These are phyloP conservation scores for Heracleum sosnowskyi DNA, from an alignment of 129 eudicot species.

Conservation along the genomic window DNA sequence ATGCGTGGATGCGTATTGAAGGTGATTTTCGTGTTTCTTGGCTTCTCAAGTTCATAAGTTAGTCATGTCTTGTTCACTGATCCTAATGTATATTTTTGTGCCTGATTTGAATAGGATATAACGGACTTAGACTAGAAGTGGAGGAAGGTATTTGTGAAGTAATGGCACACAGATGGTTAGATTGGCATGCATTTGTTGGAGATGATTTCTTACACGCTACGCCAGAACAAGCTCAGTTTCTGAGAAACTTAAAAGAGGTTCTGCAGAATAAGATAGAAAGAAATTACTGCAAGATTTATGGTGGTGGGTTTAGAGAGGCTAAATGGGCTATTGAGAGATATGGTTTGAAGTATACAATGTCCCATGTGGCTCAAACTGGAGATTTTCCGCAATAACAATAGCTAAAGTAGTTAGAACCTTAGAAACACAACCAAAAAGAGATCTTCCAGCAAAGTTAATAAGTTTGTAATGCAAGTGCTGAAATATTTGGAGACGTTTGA, in stretches of 20 bases:
- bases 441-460: too few relatives aligned
- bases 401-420: neutral
- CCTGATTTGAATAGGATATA: neutral
- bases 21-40: neutral
- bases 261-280: neutral
- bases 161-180: conserved; percentile 10
- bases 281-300: conserved; percentile 2
- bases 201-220: conserved; percentile 1
- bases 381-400: neutral
- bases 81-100: neutral
- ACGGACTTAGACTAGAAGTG: neutral
- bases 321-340: conserved; percentile 6
- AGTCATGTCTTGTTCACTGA: neutral
- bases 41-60: neutral
- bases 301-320: conserved; percentile 10
- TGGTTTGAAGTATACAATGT: conserved; percentile 8
- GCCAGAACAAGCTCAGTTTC: conserved; percentile 7
- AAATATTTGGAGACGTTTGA: too few relatives aligned
- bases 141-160: conserved; percentile 12
- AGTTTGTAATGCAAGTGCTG: too few relatives aligned
- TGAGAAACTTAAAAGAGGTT: conserved; percentile 9
- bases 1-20: conserved; percentile 5
- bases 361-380: conserved; percentile 6
- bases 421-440: neutral
- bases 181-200: conserved; percentile 5